A percentile compares a stretch with the other conserved stretches of the same genome.
Evolutionary conservation across 2,329 filamentous ascomycete genomes (phyloP).

Genomic region (Ceratocystis cubensis): DNA sequence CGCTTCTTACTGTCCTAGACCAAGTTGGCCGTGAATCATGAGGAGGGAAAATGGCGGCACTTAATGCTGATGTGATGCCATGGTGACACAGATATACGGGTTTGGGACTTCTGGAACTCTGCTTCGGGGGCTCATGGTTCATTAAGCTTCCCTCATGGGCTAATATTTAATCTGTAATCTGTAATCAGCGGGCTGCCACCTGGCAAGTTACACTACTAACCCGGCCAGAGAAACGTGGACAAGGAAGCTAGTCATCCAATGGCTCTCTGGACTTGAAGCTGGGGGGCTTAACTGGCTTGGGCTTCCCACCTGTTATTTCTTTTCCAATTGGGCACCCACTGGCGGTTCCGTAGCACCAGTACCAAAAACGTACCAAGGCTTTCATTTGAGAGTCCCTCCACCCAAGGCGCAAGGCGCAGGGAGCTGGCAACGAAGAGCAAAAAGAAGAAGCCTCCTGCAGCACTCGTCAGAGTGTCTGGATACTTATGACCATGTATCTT

Average conservation of each 20-base stretch:
- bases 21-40: slow-evolving; percentile 2
- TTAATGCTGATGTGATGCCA: neutral
- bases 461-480: neutral
- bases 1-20: neutral
- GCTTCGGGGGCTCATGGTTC: neutral
- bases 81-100: slow-evolving; percentile 4
- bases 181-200: neutral
- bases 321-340: neutral
- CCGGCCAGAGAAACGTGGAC: neutral
- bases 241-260: neutral
- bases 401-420: too few relatives aligned
- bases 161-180: neutral
- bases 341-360: neutral
- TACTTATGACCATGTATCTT: neutral
- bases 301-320: neutral
- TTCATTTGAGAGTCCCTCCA: neutral
- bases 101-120: neutral
- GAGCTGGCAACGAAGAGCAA: neutral
- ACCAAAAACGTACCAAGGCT: neutral
- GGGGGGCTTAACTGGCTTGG: neutral
- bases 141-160: neutral
- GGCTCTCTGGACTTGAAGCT: neutral
- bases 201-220: neutral
- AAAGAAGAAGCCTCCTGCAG: too few relatives aligned
- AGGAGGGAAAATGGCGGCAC: neutral